Base-by-base conservation (phyloP, 23 red algal species). In the Cyanidiococcus yangmingshanensis region DNA sequence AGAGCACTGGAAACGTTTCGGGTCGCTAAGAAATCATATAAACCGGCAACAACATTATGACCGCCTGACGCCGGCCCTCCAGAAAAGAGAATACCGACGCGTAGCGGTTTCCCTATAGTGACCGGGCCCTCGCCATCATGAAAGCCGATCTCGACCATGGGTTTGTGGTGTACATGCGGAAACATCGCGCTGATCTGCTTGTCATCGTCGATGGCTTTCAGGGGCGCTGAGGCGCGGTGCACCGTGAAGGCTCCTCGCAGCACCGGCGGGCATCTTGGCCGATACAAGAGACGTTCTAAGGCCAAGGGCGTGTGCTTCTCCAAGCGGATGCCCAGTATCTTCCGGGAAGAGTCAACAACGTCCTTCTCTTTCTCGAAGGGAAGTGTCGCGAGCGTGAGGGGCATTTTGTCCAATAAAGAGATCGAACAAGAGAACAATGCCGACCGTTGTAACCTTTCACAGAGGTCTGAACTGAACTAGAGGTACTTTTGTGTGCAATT, bases 1-100 rank as follows among this genome's bases (percentile, higher is more conserved):
- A 96, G 51, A 39, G 85, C 68, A 25, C 71, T 82, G 3, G 89
- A 41, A n/a, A 82, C 71, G 76, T 96, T 88, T 58, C 85, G 76
- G 50, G 82, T 54, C 37, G 57, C 29, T 68, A 96, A 45, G 51
- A 82, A 89, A 30, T 96, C 92, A 40, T 79, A 85, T 54, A 96
- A 50, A 27, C 92, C 92, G n/a, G 83, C 84, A 34, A 96, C 80
- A 50, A 96, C 92, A 83, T 96, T 96, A 45, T 96, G 92, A 25
- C 92, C 92, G 57, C 92, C 92, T 0, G 92, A 81, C 37, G 92
- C 92, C 18, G 92, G 92, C 34, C 92, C 92, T 21, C 92, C 92
- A 0, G 87, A 90, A 3, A 96, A 71, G 16, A 96, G 86, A 58
- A 96, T 84, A 39, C 87, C 92, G 15, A 96, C 54, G 82, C 83